Evolutionary conservation across 768 basidiomycete species (phyloP).

Genomic region (Suillus alpinus): DNA sequence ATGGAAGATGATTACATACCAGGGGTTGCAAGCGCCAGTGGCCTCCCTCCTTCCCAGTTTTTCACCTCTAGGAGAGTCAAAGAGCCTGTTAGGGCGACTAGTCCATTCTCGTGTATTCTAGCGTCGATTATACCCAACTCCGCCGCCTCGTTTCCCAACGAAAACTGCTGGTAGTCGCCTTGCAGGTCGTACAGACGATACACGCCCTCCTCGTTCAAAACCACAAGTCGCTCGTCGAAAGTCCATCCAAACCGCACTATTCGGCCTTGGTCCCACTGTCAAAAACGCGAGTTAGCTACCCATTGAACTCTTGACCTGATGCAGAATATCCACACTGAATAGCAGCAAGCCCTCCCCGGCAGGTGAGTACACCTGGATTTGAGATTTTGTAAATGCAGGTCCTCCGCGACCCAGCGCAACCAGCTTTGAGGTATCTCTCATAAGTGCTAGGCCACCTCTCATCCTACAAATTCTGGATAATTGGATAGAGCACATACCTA

Average conservation of each 20-base stretch:
- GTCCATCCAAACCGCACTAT: slow-evolving; percentile 86
- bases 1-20: slow-evolving; percentile 44
- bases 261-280: slow-evolving; percentile 87
- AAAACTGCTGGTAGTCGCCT: slow-evolving; percentile 82
- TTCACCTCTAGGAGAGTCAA: slow-evolving; percentile 81
- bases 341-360: slow-evolving; percentile 71
- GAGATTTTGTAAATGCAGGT: slow-evolving; percentile 63
- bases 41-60: slow-evolving; percentile 80
- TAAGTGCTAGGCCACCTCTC: slow-evolving; percentile 56
- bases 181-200: slow-evolving; percentile 90
- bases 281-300: slow-evolving; percentile 15
- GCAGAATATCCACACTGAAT: slow-evolving; percentile 63
- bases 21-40: slow-evolving; percentile 69
- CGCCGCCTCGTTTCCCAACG: slow-evolving; percentile 76
- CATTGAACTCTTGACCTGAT: neutral
- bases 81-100: slow-evolving; percentile 81
- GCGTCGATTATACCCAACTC: slow-evolving; percentile 86
- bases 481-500: slow-evolving; percentile 53
- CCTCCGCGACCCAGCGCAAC: slow-evolving; percentile 64
- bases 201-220: slow-evolving; percentile 88
- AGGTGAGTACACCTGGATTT: slow-evolving; percentile 85
- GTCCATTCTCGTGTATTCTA: slow-evolving; percentile 78
- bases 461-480: slow-evolving; percentile 4
- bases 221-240: slow-evolving; percentile 72
- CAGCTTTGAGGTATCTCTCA: slow-evolving; percentile 81